Percentiles rank a stretch among this genome's conserved stretches.
phyloP scores from a whole-genome alignment of 2,329 filamentous ascomycete genomes.

The Paradendryphiella salina region DNA sequence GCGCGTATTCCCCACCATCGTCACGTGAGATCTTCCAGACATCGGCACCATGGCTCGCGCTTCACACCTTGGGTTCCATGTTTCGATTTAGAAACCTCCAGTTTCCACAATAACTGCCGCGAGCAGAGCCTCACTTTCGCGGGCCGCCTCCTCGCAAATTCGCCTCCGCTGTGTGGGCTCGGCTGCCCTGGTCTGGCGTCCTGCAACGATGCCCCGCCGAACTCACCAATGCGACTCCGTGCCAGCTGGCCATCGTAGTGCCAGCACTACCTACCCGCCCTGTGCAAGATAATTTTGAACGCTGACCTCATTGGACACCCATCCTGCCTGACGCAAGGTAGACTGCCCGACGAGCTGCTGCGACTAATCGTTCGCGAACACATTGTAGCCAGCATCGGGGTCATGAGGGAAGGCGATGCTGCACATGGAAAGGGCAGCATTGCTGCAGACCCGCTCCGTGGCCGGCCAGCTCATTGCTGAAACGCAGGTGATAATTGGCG shows the following conservation, averaged over 20 bases:
- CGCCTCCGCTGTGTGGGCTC: slow-evolving; percentile 31
- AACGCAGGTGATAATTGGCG: slow-evolving; percentile 46
- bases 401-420: slow-evolving; percentile 39
- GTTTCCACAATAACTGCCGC: slow-evolving; percentile 6
- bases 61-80: slow-evolving; percentile 17
- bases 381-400: slow-evolving; percentile 35
- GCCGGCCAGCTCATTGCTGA: slow-evolving; percentile 43
- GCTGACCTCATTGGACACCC: slow-evolving; percentile 36
- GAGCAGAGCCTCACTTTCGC: slow-evolving; percentile 33
- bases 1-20: slow-evolving; percentile 12
- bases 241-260: slow-evolving; percentile 40
- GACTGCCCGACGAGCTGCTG: slow-evolving; percentile 42
- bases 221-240: slow-evolving; percentile 35
- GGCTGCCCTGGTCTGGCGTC: slow-evolving; percentile 24
- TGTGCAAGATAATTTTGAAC: slow-evolving; percentile 41
- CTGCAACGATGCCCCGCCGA: slow-evolving; percentile 38
- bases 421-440: slow-evolving; percentile 38
- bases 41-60: slow-evolving; percentile 14
- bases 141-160: slow-evolving; percentile 19
- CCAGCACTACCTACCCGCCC: slow-evolving; percentile 41
- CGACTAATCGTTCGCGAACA: slow-evolving; percentile 46
- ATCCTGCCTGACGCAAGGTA: slow-evolving; percentile 42
- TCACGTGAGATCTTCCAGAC: slow-evolving; percentile 13
- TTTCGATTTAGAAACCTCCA: slow-evolving; percentile 11
- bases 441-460: slow-evolving; percentile 44